Percentiles rank a stretch among this genome's conserved stretches.
These are phyloP conservation scores for Fusarium torulosum DNA, from an alignment of 2,329 filamentous ascomycete genomes.

Conservation along the genomic window DNA sequence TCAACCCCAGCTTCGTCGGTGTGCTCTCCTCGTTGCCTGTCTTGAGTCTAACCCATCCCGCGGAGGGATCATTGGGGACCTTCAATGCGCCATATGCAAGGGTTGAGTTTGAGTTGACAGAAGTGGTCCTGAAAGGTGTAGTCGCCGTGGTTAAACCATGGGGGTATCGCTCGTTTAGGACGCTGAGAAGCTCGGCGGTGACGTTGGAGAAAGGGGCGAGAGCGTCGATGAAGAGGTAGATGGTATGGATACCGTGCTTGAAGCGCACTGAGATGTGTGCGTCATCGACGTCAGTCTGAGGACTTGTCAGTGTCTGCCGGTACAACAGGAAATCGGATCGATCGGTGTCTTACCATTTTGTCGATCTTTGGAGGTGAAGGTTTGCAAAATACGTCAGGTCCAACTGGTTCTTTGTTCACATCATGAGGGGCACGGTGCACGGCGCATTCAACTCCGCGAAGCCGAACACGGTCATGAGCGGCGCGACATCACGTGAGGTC, in stretches of 20 bases:
- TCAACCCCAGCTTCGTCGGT: slow-evolving; percentile 58
- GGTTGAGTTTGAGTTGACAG: slow-evolving; percentile 57
- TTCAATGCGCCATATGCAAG: slow-evolving; percentile 63
- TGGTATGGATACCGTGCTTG: slow-evolving; percentile 78
- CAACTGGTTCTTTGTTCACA: slow-evolving; percentile 4
- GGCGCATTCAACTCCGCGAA: background rate
- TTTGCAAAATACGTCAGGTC: slow-evolving; percentile 15
- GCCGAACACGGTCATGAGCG: slow-evolving; percentile 4
- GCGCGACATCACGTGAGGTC: slow-evolving; percentile 37
- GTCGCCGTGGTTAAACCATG: slow-evolving; percentile 60
- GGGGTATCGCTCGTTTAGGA: slow-evolving; percentile 70
- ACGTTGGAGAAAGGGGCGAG: slow-evolving; percentile 68
- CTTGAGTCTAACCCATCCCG: slow-evolving; percentile 64
- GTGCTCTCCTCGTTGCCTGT: slow-evolving; percentile 54
- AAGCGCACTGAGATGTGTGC: slow-evolving; percentile 75
- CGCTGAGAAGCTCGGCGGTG: slow-evolving; percentile 68
- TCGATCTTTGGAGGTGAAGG: slow-evolving; percentile 14
- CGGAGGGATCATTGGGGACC: slow-evolving; percentile 58
- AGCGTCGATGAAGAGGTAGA: slow-evolving; percentile 75
- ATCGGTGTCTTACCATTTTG: slow-evolving; percentile 30
- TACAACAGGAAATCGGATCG: background rate
- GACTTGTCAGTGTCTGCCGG: slow-evolving; percentile 7
- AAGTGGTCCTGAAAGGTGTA: slow-evolving; percentile 51
- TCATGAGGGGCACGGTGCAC: slow-evolving; percentile 14
- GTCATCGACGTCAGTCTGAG: slow-evolving; percentile 55